Percentiles rank a stretch among this genome's conserved stretches.
These are phyloP conservation scores for Fraxinus sp. DNA, from an alignment of 305 asterid species.

Conservation along the genomic window DNA sequence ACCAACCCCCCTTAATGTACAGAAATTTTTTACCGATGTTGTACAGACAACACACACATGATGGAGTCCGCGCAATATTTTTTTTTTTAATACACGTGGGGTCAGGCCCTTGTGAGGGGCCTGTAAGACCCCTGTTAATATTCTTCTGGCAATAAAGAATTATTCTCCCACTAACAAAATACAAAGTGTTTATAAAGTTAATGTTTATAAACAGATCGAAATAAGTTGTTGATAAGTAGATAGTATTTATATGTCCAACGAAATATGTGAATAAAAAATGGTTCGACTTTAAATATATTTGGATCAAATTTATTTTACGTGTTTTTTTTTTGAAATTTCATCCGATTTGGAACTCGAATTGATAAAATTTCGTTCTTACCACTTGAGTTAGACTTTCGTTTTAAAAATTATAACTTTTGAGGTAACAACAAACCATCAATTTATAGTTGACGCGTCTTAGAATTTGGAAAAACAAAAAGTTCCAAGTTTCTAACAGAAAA, in stretches of 20 bases:
- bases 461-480: conserved; percentile 23
- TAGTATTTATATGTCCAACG: background rate
- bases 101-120: too few relatives aligned
- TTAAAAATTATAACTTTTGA: background rate
- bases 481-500: conserved; percentile 40
- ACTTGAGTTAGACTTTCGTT: background rate
- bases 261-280: background rate
- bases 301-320: background rate
- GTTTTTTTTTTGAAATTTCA: background rate
- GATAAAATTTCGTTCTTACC: background rate
- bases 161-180: background rate
- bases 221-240: background rate
- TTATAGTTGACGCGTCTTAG: background rate
- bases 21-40: too few relatives aligned
- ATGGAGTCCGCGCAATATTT: too few relatives aligned
- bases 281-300: background rate
- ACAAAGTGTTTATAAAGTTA: background rate
- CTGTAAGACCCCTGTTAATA: too few relatives aligned
- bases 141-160: too few relatives aligned
- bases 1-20: too few relatives aligned
- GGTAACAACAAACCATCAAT: background rate
- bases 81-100: too few relatives aligned
- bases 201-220: background rate
- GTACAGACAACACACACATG: too few relatives aligned
- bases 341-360: background rate